Evolutionary conservation across 2,329 filamentous ascomycete genomes (phyloP).

Genomic region (Aspergillus costaricaensis): DNA sequence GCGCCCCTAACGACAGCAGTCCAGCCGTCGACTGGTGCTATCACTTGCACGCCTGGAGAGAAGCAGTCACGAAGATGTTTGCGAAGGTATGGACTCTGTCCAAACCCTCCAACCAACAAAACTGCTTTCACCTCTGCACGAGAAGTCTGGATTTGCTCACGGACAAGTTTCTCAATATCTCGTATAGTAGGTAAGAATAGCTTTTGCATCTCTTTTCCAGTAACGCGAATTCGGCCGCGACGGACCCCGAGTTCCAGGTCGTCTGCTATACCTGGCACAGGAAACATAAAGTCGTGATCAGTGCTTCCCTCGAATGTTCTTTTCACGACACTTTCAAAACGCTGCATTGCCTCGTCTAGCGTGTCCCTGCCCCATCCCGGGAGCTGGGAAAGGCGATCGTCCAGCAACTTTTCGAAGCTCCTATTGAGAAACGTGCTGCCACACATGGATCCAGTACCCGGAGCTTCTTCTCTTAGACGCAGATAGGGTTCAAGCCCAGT

Average conservation of each 20-base stretch:
- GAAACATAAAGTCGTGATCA: conserved; percentile 22
- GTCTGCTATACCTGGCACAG: conserved; percentile 28
- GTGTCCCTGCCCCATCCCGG: conserved; percentile 28
- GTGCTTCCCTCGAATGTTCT: conserved; percentile 25
- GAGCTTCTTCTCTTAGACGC: conserved; percentile 27
- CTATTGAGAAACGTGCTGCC: conserved; percentile 34
- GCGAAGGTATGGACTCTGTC: conserved; percentile 29
- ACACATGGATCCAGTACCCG: conserved; percentile 27
- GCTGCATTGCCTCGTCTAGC: conserved; percentile 26
- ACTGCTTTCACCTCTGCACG: conserved; percentile 59
- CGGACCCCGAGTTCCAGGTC: conserved; percentile 19
- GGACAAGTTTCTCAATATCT: conserved; percentile 23
- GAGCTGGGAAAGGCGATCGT: conserved; percentile 14
- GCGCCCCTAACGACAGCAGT: conserved; percentile 30
- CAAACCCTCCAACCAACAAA: conserved; percentile 34
- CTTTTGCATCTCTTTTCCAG: conserved; percentile 17
- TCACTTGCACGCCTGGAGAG: conserved; percentile 19
- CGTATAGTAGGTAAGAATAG: conserved; percentile 27
- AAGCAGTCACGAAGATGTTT: conserved; percentile 19
- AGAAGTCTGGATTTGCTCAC: conserved; percentile 52
- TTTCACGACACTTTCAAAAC: conserved; percentile 30
- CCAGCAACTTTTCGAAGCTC: conserved; percentile 27
- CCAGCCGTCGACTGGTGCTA: conserved; percentile 28
- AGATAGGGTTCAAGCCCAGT: conserved; percentile 24
- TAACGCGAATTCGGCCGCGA: conserved; percentile 24